These are phyloP conservation scores for Euptelea pleiosperma DNA, from an alignment of 164 flowering plant species.

Conservation along the genomic window DNA sequence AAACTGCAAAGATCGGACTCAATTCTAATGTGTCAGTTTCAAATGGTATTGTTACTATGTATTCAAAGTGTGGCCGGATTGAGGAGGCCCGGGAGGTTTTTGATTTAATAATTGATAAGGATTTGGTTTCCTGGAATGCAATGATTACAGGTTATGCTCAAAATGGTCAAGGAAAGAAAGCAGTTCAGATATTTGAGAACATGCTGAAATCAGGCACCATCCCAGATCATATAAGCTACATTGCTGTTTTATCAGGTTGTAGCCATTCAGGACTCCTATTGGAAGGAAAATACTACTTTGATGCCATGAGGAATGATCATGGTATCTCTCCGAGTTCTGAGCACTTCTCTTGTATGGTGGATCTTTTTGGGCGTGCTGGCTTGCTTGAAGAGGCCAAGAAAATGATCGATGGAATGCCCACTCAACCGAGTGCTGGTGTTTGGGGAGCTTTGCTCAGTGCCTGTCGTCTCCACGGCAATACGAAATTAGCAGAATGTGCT, in stretches of 20 bases:
- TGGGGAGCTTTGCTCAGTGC: slow-evolving; percentile 57
- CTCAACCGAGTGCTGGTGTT: slow-evolving; percentile 36
- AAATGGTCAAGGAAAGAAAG: slow-evolving; percentile 42
- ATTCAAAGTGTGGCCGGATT: slow-evolving; percentile 45
- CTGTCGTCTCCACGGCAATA: slow-evolving; percentile 35
- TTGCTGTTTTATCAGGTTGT: slow-evolving; percentile 44
- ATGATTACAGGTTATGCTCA: slow-evolving; percentile 52
- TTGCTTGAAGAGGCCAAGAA: slow-evolving; percentile 39
- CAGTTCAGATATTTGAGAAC: slow-evolving; percentile 32
- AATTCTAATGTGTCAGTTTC: slow-evolving; percentile 35
- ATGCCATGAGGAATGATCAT: slow-evolving; percentile 37
- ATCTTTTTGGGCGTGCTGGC: slow-evolving; percentile 51
- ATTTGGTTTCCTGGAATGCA: slow-evolving; percentile 54
- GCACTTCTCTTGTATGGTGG: slow-evolving; percentile 53
- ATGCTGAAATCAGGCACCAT: slow-evolving; percentile 29
- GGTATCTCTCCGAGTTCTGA: slow-evolving; percentile 27
- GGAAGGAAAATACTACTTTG: slow-evolving; percentile 36
- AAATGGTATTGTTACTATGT: slow-evolving; percentile 40
- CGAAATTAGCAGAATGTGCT: slow-evolving; percentile 38
- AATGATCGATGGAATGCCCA: slow-evolving; percentile 36
- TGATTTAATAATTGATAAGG: slow-evolving; percentile 25
- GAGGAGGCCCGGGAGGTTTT: slow-evolving; percentile 37
- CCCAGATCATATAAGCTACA: slow-evolving; percentile 46
- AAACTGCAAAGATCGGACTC: slow-evolving; percentile 33
- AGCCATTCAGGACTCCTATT: slow-evolving; percentile 44